Conservation (phyloP, 306 rosid species). For the Mimosa bimucronata region DNA sequence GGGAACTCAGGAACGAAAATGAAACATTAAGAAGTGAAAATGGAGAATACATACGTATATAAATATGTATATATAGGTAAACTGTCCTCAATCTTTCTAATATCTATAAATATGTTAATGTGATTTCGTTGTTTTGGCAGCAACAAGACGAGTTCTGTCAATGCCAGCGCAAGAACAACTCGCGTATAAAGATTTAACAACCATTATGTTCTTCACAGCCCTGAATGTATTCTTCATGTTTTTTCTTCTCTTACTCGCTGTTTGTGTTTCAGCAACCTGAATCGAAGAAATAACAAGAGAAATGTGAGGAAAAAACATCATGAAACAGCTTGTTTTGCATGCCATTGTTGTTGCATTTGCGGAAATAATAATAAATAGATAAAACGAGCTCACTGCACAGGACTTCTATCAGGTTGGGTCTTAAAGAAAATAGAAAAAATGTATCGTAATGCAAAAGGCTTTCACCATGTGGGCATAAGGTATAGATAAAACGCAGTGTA, state of each 20-base stretch:
- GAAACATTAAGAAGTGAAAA: not conserved
- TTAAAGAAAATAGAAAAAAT: too few species aligned
- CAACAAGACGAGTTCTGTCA: conserved; percentile 45
- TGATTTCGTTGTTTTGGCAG: conserved; percentile 47
- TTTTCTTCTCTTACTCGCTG: conserved; percentile 43
- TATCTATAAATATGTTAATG: not conserved
- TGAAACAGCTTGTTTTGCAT: not conserved
- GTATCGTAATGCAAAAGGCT: too few species aligned
- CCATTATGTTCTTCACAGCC: conserved; percentile 53
- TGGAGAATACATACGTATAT: not conserved
- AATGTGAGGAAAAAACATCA: not conserved
- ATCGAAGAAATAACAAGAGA: conserved; percentile 7
- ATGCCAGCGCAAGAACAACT: conserved; percentile 41
- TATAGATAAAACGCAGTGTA: too few species aligned
- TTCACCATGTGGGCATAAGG: too few species aligned
- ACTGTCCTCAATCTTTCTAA: conserved; percentile 34
- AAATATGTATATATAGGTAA: not conserved
- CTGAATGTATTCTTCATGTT: conserved; percentile 44
- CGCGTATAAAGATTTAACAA: conserved; percentile 61
- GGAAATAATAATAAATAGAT: not conserved
- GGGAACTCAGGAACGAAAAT: not conserved
- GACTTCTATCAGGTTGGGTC: too few species aligned
- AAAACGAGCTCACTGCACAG: too few species aligned
- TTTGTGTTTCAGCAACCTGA: conserved; percentile 37
- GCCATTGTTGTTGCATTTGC: not conserved